Conservation (phyloP, 768 basidiomycete genomes). For the Saitozyma podzolica region DNA sequence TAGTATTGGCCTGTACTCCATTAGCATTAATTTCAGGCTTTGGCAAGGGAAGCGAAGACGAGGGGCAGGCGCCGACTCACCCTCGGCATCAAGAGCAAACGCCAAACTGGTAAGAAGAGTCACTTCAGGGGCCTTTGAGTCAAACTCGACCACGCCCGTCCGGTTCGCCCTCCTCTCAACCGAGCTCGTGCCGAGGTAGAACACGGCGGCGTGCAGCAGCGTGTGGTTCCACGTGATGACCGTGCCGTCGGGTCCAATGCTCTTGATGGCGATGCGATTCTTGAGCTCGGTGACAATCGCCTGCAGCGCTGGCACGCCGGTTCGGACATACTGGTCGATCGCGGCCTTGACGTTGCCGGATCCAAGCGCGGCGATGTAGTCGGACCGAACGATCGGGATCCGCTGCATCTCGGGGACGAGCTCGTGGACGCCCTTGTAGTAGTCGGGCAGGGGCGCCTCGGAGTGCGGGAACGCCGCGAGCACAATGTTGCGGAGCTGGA, state of each 20-base stretch:
- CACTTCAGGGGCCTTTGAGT: slow-evolving; percentile 78
- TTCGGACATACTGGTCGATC: slow-evolving; percentile 82
- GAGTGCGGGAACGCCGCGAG: slow-evolving; percentile 82
- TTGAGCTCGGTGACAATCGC: slow-evolving; percentile 70
- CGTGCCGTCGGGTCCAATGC: slow-evolving; percentile 47
- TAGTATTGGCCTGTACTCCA: slow-evolving; percentile 79
- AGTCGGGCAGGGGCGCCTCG: slow-evolving; percentile 63
- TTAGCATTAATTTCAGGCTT: slow-evolving; percentile 14
- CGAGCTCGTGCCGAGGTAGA: slow-evolving; percentile 93
- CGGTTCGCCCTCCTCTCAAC: slow-evolving; percentile 84
- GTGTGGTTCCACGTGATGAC: slow-evolving; percentile 77
- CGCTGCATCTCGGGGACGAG: slow-evolving; percentile 87
- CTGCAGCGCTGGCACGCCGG: slow-evolving; percentile 53
- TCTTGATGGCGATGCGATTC: slow-evolving; percentile 67
- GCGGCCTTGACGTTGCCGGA: slow-evolving; percentile 72
- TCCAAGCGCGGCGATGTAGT: slow-evolving; percentile 81
- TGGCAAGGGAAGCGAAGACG: neutral
- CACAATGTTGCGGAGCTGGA: slow-evolving; percentile 94
- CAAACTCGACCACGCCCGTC: slow-evolving; percentile 78
- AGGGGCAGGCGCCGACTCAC: slow-evolving; percentile 57
- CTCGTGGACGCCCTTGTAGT: slow-evolving; percentile 45
- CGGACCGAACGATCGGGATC: slow-evolving; percentile 85
- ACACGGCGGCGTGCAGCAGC: slow-evolving; percentile 87
- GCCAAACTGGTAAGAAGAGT: slow-evolving; percentile 79
- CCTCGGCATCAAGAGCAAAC: slow-evolving; percentile 83